Base-by-base conservation (phyloP, 306 rosid genomes). In the Abrus pulchellus region DNA sequence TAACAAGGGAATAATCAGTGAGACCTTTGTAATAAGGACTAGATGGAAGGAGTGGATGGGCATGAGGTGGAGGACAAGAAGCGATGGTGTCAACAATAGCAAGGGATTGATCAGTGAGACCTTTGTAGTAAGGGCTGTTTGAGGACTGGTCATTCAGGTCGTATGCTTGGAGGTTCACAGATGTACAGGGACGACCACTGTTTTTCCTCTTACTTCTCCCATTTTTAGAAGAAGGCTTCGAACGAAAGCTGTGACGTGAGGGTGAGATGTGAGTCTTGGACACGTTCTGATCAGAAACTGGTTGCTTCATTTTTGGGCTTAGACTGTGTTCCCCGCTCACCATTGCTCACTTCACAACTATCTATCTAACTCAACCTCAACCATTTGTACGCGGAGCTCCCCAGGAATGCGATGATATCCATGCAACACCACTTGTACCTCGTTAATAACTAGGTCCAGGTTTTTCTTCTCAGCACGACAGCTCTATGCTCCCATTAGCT, bases 21-120 rank as follows among this genome's bases (percentile, higher is more conserved):
- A 85, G 89, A 11, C 88, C 88, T 40, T 78, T 85, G 57, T 85
- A 85, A 48, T 82, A 85, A 7, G 84, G 86, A 30, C 84, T 82
- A 28, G 78, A 27, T 7, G 76, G 45, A 9, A 76, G 67, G 3
- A 69, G 66, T 10, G 13, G 1, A n/a, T 13, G 5, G 44, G 4
- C 1, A 6, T 4, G 62, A 41, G 52, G 41, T 7, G 20, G 2
- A 56, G 40, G 6, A 11, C 5, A 73, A 34, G 65, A 30, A 8
- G 6, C 5, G 2, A 38, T 66, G 8, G 36, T 5, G 0, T 3
- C 4, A 0, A 13, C 29, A 1, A 10, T 73, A 5, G 83, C 86
- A 54, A 82, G 86, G 75, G 88, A 78, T n/a, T 82, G 86, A 64
- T 78, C 86, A 0, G 69, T 20, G 20, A 83, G 86, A 14, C 83